Evolutionary conservation across 768 basidiomycete genomes (phyloP), one percentile per base, ranked within the genome.

Genomic region (Suillus lakei): DNA sequence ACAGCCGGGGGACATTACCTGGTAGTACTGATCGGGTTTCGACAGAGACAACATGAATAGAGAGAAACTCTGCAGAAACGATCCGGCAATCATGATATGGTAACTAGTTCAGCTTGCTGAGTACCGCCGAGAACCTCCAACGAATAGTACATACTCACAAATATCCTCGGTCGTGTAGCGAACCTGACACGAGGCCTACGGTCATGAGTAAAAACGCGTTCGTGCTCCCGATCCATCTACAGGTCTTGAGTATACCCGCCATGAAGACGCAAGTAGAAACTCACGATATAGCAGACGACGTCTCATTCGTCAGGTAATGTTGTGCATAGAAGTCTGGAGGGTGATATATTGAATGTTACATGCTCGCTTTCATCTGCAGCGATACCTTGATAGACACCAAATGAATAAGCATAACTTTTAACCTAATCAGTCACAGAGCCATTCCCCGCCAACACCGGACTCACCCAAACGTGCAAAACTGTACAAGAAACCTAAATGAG

Each of bases 11-110:
- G 26, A 60, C 32, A 0, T 46, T 64, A 78, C 80, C 69, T 81
- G 77, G 36, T 80, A 79, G 36, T 77, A 78, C 30, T 74, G 66
- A 10, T 76, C 76, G 38, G 79, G 74, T 30, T 76, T 68, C 7
- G 72, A 73, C 23, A 79, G 60, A 21, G 81, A 82, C 12, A 81
- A 60, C 77, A 80, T 78, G 63, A 82, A 82, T 26, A 78, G 60
- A 1, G 77, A 71, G 8, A 79, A 60, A 21, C 72, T 69, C 43
- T 74, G 68, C 6, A 76, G 64, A 13, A 74, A 18, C n/a, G 74
- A 68, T 9, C 76, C 78, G 8, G 61, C 50, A 41, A 77, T 71
- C 34, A 61, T 65, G 62, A 67, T 50, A n/a, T 64, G 54, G 39
- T 62, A 60, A 34, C 41, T 67, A 36, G 6, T 12, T 15, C 30